Evolutionary conservation across 345 rosid genomes (phyloP), one percentile per base, ranked within the genome.

Genomic region (Eucalyptus sp.): DNA sequence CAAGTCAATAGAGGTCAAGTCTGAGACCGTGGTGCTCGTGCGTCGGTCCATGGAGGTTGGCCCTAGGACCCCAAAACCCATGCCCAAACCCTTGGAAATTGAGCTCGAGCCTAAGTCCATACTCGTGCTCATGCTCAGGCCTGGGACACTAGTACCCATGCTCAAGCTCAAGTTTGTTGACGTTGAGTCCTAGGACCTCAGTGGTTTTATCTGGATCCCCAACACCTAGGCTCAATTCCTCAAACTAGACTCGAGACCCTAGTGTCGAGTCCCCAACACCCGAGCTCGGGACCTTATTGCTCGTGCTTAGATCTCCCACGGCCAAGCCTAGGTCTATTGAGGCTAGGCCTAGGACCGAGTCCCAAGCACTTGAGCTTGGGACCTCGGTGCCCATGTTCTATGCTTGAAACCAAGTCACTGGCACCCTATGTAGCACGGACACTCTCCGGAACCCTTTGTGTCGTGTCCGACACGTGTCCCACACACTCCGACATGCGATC

Each of bases 1-100:
- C 13, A 11, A 37, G 81, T 71, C 27, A 13, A 37, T 3, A 37
- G 6, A 37, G 46, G 46, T 13, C 27, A 20, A 71, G 14, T 14
- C 2, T 1, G 4, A 10, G 81, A 71, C 46, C 46, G 3, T 0
- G 2, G 24, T 68, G 80, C 80, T 22, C 3, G 2, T 33, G 43
- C 44, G 18, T 33, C 2, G 22, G 13, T 68, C 44, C 79, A 31
- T 66, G 79, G 79, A 31, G 11, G 41, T 66, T 4, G 24, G 25
- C 44, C 44, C 3, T 2, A 5, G 31, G 25, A 68, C 43, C 43
- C 44, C 44, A 68, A 33, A 68, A 68, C 44, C 81, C 27, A 71
- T 71, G 46, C 27, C 25, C 2, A 0, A 6, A 71, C 18, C 27
- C 46, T 0, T 24, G 1, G 24, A 4, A 22, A 24, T 5, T 3